Percentiles rank a stretch among this genome's conserved stretches.
phyloP scores from a whole-genome alignment of 192 early-diverging fungal species.

The Linnemannia hyalina region DNA sequence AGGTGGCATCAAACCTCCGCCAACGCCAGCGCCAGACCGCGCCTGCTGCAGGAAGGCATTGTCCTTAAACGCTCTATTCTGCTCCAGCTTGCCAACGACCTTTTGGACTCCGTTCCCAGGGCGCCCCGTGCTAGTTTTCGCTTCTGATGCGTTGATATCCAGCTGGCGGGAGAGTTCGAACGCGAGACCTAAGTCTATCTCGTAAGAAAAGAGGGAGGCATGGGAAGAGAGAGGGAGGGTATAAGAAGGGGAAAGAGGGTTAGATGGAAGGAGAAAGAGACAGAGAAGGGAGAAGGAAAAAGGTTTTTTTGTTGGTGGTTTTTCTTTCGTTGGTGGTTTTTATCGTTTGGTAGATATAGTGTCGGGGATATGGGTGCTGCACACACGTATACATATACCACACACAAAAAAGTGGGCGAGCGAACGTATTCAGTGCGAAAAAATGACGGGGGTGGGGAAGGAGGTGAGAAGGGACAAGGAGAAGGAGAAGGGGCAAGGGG shows the following conservation, averaged over 20 bases:
- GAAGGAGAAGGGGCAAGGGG: neutral
- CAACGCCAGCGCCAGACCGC: neutral
- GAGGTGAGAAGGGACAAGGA: neutral
- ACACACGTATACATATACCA: neutral
- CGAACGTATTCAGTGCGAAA: neutral
- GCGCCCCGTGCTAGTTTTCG: neutral
- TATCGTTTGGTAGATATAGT: neutral
- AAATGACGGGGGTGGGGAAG: conserved; percentile 1
- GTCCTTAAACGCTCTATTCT: conserved; percentile 38
- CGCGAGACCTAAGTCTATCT: conserved; percentile 26
- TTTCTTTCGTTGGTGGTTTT: neutral
- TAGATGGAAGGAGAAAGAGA: neutral
- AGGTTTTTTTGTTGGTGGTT: neutral
- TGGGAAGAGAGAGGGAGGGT: neutral
- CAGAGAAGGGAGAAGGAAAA: neutral
- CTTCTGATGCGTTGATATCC: conserved; percentile 1
- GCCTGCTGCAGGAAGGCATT: conserved; percentile 30
- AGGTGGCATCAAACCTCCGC: neutral
- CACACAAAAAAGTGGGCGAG: neutral
- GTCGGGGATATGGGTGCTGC: neutral
- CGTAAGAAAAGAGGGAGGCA: neutral
- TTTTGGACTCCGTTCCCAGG: neutral
- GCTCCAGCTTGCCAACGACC: conserved; percentile 30
- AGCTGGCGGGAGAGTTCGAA: conserved; percentile 38
- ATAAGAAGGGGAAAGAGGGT: neutral